Conservation (phyloP, 192 early-diverging fungal species). For the Allomyces javanicus region DNA sequence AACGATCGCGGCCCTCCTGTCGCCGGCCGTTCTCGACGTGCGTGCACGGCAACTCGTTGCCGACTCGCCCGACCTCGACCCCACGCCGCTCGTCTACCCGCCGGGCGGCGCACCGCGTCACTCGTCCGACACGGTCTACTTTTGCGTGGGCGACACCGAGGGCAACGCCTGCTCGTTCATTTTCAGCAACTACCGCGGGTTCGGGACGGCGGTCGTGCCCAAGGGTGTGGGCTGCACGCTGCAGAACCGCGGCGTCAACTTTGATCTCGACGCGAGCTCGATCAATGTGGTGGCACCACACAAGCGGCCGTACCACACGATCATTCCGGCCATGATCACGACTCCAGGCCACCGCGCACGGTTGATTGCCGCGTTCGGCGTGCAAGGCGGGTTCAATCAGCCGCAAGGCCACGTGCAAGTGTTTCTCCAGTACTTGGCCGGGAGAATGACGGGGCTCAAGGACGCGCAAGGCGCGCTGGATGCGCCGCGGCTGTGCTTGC, state of each 20-base stretch:
- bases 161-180: constrained; percentile 71
- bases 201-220: constrained; percentile 33
- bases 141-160: constrained; percentile 47
- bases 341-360: not conserved
- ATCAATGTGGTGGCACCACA: constrained; percentile 41
- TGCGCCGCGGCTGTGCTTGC: constrained; percentile 42
- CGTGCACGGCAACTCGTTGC: not conserved
- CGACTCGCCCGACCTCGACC: not conserved
- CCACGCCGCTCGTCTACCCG: not conserved
- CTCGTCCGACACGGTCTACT: constrained; percentile 55
- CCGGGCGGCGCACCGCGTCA: constrained; percentile 2
- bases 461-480: constrained; percentile 48
- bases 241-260: constrained; percentile 48
- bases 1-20: not conserved
- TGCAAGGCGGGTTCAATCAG: constrained; percentile 63
- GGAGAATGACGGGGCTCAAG: constrained; percentile 4
- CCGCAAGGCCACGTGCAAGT: constrained; percentile 73
- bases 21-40: not conserved
- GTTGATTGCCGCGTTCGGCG: constrained; percentile 12
- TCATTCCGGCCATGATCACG: constrained; percentile 50
- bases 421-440: constrained; percentile 27
- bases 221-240: constrained; percentile 40
- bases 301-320: constrained; percentile 65
- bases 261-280: constrained; percentile 32
- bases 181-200: constrained; percentile 28